Evolutionary conservation across 192 early-diverging fungal species (phyloP).

Genomic region (Backusella circina): DNA sequence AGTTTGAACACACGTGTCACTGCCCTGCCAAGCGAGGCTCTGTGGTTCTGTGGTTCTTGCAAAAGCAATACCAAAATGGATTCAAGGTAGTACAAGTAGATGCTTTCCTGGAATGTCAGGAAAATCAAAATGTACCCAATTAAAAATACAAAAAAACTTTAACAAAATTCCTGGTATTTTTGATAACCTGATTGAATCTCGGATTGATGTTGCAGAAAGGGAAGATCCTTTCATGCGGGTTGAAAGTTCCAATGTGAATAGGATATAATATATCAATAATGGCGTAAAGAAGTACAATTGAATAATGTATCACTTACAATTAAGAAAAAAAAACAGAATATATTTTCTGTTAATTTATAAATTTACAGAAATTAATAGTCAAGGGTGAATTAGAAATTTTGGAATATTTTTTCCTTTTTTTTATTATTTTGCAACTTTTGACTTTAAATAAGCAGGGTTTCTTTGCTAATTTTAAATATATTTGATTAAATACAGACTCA

Average conservation of each 20-base stretch:
- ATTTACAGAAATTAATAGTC: background rate
- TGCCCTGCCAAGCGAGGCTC: background rate
- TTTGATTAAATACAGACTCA: background rate
- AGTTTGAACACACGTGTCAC: background rate
- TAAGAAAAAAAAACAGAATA: background rate
- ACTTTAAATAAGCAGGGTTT: background rate
- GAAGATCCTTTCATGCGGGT: background rate
- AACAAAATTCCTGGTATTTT: background rate
- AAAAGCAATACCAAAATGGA: background rate
- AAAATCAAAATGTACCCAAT: background rate
- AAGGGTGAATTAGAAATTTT: background rate
- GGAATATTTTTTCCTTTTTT: background rate
- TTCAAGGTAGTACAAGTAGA: background rate
- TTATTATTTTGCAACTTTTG: background rate
- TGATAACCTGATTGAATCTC: background rate
- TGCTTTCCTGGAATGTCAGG: background rate
- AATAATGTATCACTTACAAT: background rate
- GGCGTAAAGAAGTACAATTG: background rate
- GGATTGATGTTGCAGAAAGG: background rate
- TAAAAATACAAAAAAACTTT: background rate
- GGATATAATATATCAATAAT: background rate
- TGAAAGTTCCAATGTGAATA: background rate
- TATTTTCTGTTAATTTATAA: slow-evolving; percentile 2
- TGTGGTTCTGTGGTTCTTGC: background rate
- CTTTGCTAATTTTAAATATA: background rate